These are phyloP conservation scores for Ganoderma multipileum DNA, from an alignment of 1,284 basidiomycete genomes.

Conservation along the genomic window DNA sequence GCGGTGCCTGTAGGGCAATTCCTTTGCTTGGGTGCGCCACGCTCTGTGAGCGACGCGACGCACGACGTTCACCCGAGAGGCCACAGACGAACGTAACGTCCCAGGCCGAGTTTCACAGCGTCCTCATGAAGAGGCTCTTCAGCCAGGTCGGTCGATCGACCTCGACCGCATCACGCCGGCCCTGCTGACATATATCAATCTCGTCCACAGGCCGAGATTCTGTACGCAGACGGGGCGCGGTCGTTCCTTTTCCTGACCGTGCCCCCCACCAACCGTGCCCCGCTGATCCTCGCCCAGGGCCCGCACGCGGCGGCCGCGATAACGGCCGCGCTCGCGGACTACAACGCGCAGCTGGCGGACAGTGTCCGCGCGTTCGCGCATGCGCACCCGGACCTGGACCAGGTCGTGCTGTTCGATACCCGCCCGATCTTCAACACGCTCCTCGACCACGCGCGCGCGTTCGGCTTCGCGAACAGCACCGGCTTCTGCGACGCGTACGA, in stretches of 20 bases:
- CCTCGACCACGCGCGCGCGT: slow-evolving; percentile 55
- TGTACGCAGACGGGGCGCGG: slow-evolving; percentile 62
- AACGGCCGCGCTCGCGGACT: slow-evolving; percentile 51
- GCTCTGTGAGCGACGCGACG: slow-evolving; percentile 7
- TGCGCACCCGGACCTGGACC: slow-evolving; percentile 50
- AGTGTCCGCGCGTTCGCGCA: slow-evolving; percentile 49
- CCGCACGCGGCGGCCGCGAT: slow-evolving; percentile 44
- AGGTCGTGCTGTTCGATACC: slow-evolving; percentile 59
- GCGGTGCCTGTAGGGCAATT: slow-evolving; percentile 50
- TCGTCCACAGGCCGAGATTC: slow-evolving; percentile 56
- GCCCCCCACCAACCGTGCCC: slow-evolving; percentile 66
- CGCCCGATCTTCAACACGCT: slow-evolving; percentile 64
- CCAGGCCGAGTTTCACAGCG: slow-evolving; percentile 55
- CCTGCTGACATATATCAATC: not conserved
- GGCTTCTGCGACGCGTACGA: slow-evolving; percentile 66
- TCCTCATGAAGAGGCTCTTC: slow-evolving; percentile 62
- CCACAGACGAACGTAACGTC: slow-evolving; percentile 60
- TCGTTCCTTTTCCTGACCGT: slow-evolving; percentile 74
- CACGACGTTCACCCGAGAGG: slow-evolving; percentile 17
- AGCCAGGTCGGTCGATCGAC: slow-evolving; percentile 50
- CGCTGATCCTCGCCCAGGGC: slow-evolving; percentile 60
- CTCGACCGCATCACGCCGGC: not conserved
- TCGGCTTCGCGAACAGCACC: slow-evolving; percentile 64
- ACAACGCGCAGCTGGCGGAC: slow-evolving; percentile 54
- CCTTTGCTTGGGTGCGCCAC: slow-evolving; percentile 54